A percentile compares a stretch with the other conserved stretches of the same genome.
These are phyloP conservation scores for Sclerotinia sclerotiorum DNA, from an alignment of 2,329 filamentous ascomycete genomes.

Conservation along the genomic window DNA sequence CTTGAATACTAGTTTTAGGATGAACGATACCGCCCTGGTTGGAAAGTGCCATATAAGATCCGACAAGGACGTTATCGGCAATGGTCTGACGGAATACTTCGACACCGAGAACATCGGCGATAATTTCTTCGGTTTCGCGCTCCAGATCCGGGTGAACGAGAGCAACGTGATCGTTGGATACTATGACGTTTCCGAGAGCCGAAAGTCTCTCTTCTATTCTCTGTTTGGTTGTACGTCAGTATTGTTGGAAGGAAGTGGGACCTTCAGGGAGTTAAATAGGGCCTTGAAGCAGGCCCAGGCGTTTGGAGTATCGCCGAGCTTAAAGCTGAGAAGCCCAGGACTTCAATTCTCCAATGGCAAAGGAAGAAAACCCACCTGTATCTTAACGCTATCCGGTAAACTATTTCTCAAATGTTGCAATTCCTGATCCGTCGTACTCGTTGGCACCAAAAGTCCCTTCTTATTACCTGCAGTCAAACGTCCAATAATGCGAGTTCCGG, in stretches of 20 bases:
- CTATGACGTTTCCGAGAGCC: conserved; percentile 95
- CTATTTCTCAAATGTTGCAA: conserved; percentile 95
- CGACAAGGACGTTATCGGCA: conserved; percentile 93
- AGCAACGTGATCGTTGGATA: conserved; percentile 93
- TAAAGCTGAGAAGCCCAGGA: neutral
- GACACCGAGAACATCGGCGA: conserved; percentile 87
- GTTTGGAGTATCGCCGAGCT: neutral
- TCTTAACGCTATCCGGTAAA: conserved; percentile 86
- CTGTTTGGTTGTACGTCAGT: conserved; percentile 44
- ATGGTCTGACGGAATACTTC: conserved; percentile 94
- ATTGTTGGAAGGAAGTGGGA: neutral
- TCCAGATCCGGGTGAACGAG: conserved; percentile 95
- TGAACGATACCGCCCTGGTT: conserved; percentile 97
- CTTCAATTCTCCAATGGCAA: neutral
- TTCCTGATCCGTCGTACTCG: conserved; percentile 95
- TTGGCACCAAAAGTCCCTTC: conserved; percentile 94
- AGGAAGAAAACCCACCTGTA: conserved; percentile 49
- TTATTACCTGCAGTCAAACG: conserved; percentile 95
- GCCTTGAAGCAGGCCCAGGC: neutral
- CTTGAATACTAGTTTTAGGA: conserved; percentile 93
- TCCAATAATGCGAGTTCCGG: conserved; percentile 93
- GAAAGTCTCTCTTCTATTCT: conserved; percentile 96
- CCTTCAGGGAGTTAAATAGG: neutral
- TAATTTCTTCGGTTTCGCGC: conserved; percentile 97
- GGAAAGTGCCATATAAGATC: conserved; percentile 92